Evolutionary conservation across 2,329 filamentous ascomycete species (phyloP).

Genomic region (Epicoccum sorghinum): DNA sequence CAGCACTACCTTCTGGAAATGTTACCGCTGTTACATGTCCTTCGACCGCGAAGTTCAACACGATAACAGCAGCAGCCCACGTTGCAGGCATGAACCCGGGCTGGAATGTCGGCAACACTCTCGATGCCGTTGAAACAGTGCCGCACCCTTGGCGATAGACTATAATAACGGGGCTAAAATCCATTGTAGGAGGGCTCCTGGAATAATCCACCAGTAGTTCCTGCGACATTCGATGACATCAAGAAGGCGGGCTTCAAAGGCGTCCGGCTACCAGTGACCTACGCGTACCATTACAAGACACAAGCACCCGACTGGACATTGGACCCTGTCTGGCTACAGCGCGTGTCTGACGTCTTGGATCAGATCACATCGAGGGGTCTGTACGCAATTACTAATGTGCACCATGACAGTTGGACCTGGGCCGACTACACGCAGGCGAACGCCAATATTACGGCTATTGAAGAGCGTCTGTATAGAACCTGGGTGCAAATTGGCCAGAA

Average conservation of each 20-base stretch:
- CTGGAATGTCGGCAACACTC: slow-evolving; percentile 67
- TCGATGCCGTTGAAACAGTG: slow-evolving; percentile 58
- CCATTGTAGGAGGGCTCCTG: slow-evolving; percentile 58
- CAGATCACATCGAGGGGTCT: slow-evolving; percentile 59
- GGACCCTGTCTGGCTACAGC: slow-evolving; percentile 60
- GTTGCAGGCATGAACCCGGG: slow-evolving; percentile 59
- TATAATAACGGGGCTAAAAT: not conserved
- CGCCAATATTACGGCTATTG: slow-evolving; percentile 59
- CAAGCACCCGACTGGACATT: slow-evolving; percentile 61
- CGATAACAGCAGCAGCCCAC: slow-evolving; percentile 55
- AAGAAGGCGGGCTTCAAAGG: slow-evolving; percentile 63
- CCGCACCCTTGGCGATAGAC: not conserved
- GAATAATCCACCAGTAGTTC: slow-evolving; percentile 62
- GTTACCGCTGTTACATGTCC: slow-evolving; percentile 42
- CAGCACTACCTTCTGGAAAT: slow-evolving; percentile 18
- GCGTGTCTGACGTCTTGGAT: slow-evolving; percentile 64
- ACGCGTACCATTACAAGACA: slow-evolving; percentile 61
- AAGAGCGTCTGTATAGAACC: slow-evolving; percentile 61
- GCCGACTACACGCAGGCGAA: slow-evolving; percentile 56
- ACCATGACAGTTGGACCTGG: slow-evolving; percentile 67
- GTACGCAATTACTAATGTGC: slow-evolving; percentile 63
- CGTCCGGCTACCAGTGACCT: slow-evolving; percentile 65
- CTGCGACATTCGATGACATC: slow-evolving; percentile 58
- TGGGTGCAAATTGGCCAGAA: slow-evolving; percentile 65
- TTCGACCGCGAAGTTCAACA: slow-evolving; percentile 49